A percentile compares a stretch with the other conserved stretches of the same genome.
These are phyloP conservation scores for Priceomyces medius DNA, from an alignment of 805 yeast genomes.

Conservation along the genomic window DNA sequence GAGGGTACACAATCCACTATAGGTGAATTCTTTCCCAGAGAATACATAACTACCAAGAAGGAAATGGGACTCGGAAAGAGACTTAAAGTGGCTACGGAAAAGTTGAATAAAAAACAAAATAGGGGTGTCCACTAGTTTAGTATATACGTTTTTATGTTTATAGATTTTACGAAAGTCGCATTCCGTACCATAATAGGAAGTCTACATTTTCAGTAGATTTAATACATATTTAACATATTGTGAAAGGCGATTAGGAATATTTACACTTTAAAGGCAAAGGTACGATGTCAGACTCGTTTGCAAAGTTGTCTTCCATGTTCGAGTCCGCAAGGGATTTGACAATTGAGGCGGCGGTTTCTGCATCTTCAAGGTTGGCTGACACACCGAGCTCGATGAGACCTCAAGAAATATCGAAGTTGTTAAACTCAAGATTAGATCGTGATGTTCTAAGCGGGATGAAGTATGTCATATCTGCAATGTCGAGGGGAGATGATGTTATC, in stretches of 20 bases:
- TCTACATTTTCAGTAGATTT: constrained; percentile 7
- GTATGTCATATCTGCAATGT: constrained; percentile 37
- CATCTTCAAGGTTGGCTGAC: constrained; percentile 64
- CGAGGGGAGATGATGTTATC: constrained; percentile 42
- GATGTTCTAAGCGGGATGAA: constrained; percentile 43
- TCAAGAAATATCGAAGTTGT: constrained; percentile 59
- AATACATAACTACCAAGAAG: constrained; percentile 46
- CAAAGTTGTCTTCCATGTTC: constrained; percentile 65
- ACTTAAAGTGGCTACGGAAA: constrained; percentile 55
- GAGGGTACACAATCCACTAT: constrained; percentile 59
- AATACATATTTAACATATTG: no score
- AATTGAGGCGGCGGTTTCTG: constrained; percentile 79
- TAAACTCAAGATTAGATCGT: constrained; percentile 68
- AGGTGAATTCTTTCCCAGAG: constrained; percentile 68
- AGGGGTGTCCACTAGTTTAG: neutral
- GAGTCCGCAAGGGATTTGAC: constrained; percentile 81
- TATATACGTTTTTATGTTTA: neutral
- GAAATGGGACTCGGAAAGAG: constrained; percentile 58
- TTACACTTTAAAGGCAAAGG: neutral
- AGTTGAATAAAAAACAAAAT: constrained; percentile 32
- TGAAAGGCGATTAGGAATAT: no score
- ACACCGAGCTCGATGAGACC: constrained; percentile 61
- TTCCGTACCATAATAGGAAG: constrained; percentile 9
- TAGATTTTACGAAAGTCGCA: neutral
- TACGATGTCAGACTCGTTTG: constrained; percentile 47